phyloP scores from a whole-genome alignment of 2,329 filamentous ascomycete genomes.

The Furcasterigmium furcatum region DNA sequence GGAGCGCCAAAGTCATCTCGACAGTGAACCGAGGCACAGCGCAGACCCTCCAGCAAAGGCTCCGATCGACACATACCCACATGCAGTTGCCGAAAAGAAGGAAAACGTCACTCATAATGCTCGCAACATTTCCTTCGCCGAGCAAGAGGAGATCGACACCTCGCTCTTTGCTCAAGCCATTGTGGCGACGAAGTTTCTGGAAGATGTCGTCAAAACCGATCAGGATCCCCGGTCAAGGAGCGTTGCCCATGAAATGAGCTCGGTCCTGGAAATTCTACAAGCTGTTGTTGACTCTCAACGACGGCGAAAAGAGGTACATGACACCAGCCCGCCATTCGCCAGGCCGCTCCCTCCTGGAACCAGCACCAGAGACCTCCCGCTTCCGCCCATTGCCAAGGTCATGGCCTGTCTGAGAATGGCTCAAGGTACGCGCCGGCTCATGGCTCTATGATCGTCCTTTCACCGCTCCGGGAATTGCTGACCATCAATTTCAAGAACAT shows the following conservation, averaged over 20 bases:
- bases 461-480: no score
- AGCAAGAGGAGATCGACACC: conserved; percentile 13
- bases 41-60: not conserved
- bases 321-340: conserved; percentile 4
- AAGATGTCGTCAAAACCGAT: conserved; percentile 7
- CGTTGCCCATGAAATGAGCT: conserved; percentile 13
- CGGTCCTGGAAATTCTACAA: conserved; percentile 10
- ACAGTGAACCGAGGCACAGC: not conserved
- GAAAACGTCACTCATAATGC: no score
- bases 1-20: not conserved
- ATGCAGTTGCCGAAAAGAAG: not conserved
- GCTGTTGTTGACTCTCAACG: conserved; percentile 10
- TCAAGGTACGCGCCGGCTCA: conserved; percentile 1
- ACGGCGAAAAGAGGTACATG: conserved; percentile 5
- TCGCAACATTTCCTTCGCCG: conserved; percentile 1
- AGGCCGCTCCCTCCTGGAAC: conserved; percentile 5
- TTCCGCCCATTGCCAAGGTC: conserved; percentile 11
- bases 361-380: conserved; percentile 6
- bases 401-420: conserved; percentile 12
- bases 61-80: conserved; percentile 6
- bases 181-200: conserved; percentile 16
- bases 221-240: not conserved
- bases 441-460: no score
- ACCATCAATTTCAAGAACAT: not conserved
- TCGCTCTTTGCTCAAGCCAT: conserved; percentile 16